phyloP scores from a whole-genome alignment of 2,329 filamentous ascomycete genomes.

The Exophiala sp. region DNA sequence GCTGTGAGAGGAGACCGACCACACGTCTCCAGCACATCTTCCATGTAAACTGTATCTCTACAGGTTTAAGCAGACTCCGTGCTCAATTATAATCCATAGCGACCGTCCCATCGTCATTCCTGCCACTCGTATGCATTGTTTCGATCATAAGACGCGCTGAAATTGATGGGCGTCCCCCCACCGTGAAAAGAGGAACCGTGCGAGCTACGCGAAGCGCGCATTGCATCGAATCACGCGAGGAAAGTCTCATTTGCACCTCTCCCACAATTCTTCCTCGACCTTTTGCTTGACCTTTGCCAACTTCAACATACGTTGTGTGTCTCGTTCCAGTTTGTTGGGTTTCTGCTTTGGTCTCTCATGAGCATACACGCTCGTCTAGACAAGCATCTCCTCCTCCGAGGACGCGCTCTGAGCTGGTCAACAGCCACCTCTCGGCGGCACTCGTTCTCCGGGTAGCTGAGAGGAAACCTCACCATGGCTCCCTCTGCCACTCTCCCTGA shows the following conservation, averaged over 20 bases:
- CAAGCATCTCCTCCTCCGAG: constrained; percentile 35
- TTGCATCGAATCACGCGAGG: too few species aligned
- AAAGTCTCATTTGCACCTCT: not conserved
- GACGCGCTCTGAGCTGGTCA: constrained; percentile 33
- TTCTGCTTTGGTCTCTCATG: constrained; percentile 7
- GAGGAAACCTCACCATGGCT: constrained; percentile 16
- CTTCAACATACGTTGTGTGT: constrained; percentile 2
- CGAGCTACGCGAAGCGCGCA: too few species aligned
- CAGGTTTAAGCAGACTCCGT: too few species aligned
- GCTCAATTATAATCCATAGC: too few species aligned
- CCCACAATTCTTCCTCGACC: constrained; percentile 9
- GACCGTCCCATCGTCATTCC: too few species aligned
- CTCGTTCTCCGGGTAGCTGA: constrained; percentile 15
- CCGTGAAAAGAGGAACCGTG: too few species aligned
- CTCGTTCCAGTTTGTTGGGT: not conserved
- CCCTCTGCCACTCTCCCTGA: constrained; percentile 20
- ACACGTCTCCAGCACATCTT: too few species aligned
- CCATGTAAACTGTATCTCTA: too few species aligned
- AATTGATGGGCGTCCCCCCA: too few species aligned
- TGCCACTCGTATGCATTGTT: too few species aligned
- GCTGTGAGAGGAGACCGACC: too few species aligned
- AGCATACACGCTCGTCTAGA: constrained; percentile 2
- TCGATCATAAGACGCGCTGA: too few species aligned
- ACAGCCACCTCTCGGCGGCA: constrained; percentile 10
- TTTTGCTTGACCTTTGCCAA: constrained; percentile 17